Conservation (phyloP, 1,284 basidiomycete species). For the Leucoagaricus sp. region DNA sequence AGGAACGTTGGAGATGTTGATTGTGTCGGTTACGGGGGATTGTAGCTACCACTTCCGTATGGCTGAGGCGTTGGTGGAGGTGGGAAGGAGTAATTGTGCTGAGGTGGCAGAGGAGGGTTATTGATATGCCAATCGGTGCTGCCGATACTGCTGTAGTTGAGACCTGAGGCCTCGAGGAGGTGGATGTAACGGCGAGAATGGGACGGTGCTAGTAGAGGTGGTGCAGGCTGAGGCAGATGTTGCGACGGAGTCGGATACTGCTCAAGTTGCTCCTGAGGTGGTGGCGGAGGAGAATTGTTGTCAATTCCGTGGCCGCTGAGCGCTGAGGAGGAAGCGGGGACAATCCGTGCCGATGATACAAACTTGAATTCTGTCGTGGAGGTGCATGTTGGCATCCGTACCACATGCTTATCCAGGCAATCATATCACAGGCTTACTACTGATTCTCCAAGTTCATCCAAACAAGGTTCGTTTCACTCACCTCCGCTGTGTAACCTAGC, state of each 20-base stretch:
- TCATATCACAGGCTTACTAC: slow-evolving; percentile 56
- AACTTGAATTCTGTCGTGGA: neutral
- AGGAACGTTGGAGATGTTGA: slow-evolving; percentile 24
- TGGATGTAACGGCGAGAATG: slow-evolving; percentile 3
- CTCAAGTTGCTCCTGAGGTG: slow-evolving; percentile 26
- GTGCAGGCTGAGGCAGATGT: neutral
- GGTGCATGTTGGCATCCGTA: too few relatives aligned
- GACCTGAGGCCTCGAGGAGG: too few relatives aligned
- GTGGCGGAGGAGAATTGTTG: slow-evolving; percentile 24
- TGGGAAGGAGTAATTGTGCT: slow-evolving; percentile 20
- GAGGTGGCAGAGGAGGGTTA: slow-evolving; percentile 21
- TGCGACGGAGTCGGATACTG: slow-evolving; percentile 20
- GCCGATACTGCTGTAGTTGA: slow-evolving; percentile 12
- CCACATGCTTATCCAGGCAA: too few relatives aligned
- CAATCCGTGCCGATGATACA: slow-evolving; percentile 15
- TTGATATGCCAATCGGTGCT: slow-evolving; percentile 20
- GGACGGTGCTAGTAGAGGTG: slow-evolving; percentile 8
- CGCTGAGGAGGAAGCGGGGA: slow-evolving; percentile 18
- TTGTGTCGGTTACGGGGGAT: slow-evolving; percentile 22
- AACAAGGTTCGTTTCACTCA: slow-evolving; percentile 38
- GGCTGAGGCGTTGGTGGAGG: slow-evolving; percentile 25
- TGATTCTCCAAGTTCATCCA: slow-evolving; percentile 61
- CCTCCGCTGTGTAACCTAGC: neutral
- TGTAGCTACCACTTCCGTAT: slow-evolving; percentile 4
- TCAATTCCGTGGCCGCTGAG: slow-evolving; percentile 23